Evolutionary conservation across 202 grass and related monocot genomes (phyloP), one percentile per base, ranked within the genome.

Genomic region (Dendrocalamus latiflorus): DNA sequence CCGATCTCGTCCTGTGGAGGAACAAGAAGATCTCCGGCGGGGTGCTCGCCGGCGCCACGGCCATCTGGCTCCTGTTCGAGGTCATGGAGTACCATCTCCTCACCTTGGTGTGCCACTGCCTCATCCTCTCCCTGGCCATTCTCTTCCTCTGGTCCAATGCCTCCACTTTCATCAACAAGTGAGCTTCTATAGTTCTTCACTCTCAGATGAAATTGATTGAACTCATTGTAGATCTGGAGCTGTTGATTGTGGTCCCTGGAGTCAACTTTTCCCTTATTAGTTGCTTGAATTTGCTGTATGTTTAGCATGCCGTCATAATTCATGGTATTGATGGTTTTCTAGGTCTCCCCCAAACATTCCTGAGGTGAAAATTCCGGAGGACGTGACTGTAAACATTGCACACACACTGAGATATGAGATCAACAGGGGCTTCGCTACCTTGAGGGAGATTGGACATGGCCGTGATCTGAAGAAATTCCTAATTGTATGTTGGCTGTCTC

Each of bases 1-100:
- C 92, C 47, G 92, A 91, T 78, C 82, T 94, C 64, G 84, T 94
- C 62, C 87, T 94, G 71, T 94, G 92, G 92, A 94, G 92, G 89
- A 89, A 89, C 92, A 94, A 89, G 83, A 94, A 88, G 77, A 67
- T 86, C 37, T 94, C 92, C 0, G 87, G 81, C 54, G 74, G 72
- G 20, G 87, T 85, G 30, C 89, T 94, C 3, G 87, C 86, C 15
- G 72, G 76, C 4, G 81, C 87, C 3, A 94, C 92, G 33, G 71
- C 84, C 30, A 78, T 91, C 79, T 94, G 92, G 92, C 70, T 94
- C 2, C 80, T 94, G 13, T 94, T 94, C 68, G 92, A 94, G 76
- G 76, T 94, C 66, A 68, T 94, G 61, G 92, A 94, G 38, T 94
- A 89, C 77, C 57, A 75, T 44, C 77, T 94, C 14, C 81, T 94